phyloP scores from a whole-genome alignment of 169 alveolate species.

The Neospora caninum region DNA sequence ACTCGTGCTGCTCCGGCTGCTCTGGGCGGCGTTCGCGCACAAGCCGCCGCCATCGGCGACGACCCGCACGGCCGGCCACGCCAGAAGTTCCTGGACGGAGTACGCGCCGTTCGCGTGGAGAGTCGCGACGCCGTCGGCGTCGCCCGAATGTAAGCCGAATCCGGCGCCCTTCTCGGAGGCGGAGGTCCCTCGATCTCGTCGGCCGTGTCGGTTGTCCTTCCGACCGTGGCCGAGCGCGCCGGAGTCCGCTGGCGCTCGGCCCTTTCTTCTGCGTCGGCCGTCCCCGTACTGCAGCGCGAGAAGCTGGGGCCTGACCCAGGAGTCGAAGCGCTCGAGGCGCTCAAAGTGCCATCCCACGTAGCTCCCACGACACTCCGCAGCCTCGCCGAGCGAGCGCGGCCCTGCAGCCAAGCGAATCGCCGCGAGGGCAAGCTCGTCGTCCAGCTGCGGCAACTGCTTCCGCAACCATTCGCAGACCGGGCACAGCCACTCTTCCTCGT shows the following conservation, averaged over 20 bases:
- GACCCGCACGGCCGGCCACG: slow-evolving; percentile 3
- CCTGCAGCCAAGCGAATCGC: slow-evolving; percentile 49
- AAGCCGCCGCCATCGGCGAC: neutral
- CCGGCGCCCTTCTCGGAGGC: neutral
- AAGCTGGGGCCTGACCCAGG: slow-evolving; percentile 4
- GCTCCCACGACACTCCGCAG: neutral
- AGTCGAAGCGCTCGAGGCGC: neutral
- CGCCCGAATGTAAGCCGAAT: neutral
- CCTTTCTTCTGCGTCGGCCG: slow-evolving; percentile 15
- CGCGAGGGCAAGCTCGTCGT: slow-evolving; percentile 38
- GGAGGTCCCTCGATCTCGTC: neutral
- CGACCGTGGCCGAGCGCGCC: neutral
- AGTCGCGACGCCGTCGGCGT: neutral
- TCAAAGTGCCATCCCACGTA: slow-evolving; percentile 27
- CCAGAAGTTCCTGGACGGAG: slow-evolving; percentile 11
- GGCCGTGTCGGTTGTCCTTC: neutral
- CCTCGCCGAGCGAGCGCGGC: slow-evolving; percentile 30
- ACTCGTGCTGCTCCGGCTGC: slow-evolving; percentile 2
- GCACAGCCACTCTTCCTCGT: slow-evolving; percentile 45
- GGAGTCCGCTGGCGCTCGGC: neutral
- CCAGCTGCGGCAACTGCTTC: slow-evolving; percentile 52
- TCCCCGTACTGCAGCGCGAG: slow-evolving; percentile 45
- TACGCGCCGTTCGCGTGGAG: neutral
- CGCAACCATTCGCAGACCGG: neutral
- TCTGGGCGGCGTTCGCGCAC: neutral